Percentiles rank a stretch among this genome's conserved stretches.
phyloP scores from a whole-genome alignment of 306 rosid genomes.

The Casuarina glauca region DNA sequence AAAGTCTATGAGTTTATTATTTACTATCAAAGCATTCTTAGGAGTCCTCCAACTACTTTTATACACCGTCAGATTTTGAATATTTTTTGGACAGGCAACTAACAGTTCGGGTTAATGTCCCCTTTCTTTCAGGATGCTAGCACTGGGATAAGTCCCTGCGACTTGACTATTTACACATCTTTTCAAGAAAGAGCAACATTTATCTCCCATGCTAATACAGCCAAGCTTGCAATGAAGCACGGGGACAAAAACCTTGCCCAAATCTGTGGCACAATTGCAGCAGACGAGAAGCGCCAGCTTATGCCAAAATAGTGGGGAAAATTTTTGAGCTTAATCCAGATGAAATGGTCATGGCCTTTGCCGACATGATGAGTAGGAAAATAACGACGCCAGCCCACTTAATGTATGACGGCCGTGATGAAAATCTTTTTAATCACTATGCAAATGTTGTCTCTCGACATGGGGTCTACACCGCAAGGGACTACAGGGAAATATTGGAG shows the following conservation, averaged over 20 bases:
- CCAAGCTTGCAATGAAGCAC: conserved; percentile 71
- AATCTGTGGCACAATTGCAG: conserved; percentile 75
- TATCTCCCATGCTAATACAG: conserved; percentile 83
- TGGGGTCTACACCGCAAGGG: conserved; percentile 78
- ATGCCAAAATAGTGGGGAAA: conserved; percentile 78
- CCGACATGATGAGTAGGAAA: conserved; percentile 93
- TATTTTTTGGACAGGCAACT: too few relatives aligned
- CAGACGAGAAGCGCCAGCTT: conserved; percentile 94
- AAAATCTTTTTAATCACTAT: conserved; percentile 66
- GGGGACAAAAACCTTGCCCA: conserved; percentile 85
- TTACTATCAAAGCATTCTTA: too few relatives aligned
- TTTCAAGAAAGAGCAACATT: conserved; percentile 90
- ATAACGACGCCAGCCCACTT: conserved; percentile 86
- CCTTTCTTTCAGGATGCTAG: conserved; percentile 53
- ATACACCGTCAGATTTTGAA: too few relatives aligned
- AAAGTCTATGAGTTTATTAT: too few relatives aligned
- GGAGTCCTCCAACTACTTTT: too few relatives aligned
- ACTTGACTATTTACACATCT: conserved; percentile 78
- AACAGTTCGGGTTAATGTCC: background rate
- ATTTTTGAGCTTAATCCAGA: conserved; percentile 81
- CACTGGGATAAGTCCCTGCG: conserved; percentile 70
- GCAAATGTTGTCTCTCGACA: conserved; percentile 70
- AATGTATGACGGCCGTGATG: conserved; percentile 78
- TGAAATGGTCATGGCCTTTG: conserved; percentile 62
- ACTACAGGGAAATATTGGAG: conserved; percentile 79